A percentile compares a stretch with the other conserved stretches of the same genome.
Conservation (phyloP, 1,284 basidiomycete genomes). For the Moniliella sp. region DNA sequence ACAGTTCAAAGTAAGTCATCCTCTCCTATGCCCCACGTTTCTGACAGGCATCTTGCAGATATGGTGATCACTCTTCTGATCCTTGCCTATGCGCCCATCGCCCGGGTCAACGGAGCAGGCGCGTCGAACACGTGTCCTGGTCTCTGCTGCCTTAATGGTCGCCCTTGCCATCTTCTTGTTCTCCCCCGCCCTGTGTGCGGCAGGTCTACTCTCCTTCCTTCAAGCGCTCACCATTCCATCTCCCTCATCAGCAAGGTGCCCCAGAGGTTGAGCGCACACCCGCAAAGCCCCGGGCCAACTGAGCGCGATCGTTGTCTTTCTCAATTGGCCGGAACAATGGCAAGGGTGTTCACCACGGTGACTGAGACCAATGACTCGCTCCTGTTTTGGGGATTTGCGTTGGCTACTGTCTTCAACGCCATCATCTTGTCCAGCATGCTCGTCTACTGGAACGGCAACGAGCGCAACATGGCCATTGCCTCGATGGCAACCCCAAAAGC, state of each 20-base stretch:
- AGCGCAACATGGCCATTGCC: too few relatives aligned
- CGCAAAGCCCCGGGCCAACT: constrained; percentile 25
- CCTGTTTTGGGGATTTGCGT: constrained; percentile 26
- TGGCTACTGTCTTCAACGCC: constrained; percentile 30
- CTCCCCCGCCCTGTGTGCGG: constrained; percentile 12
- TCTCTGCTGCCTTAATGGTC: constrained; percentile 62
- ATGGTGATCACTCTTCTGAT: constrained; percentile 28
- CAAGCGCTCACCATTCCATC: constrained; percentile 27
- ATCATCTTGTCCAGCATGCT: neutral
- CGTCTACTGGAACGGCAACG: constrained; percentile 22
- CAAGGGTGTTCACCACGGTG: constrained; percentile 29
- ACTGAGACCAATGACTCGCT: constrained; percentile 31
- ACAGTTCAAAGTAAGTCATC: constrained; percentile 23
- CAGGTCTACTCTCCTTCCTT: constrained; percentile 11
- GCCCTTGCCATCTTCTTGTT: constrained; percentile 47
- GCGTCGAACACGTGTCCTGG: constrained; percentile 2
- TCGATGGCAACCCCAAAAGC: too few relatives aligned
- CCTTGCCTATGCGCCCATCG: constrained; percentile 13
- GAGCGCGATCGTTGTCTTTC: constrained; percentile 30
- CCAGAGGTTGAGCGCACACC: constrained; percentile 25
- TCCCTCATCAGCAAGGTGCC: constrained; percentile 29
- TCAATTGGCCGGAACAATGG: constrained; percentile 26
- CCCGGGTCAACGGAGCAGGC: constrained; percentile 7
- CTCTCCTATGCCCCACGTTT: neutral
- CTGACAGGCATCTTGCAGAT: constrained; percentile 1